These are phyloP conservation scores for Aspergillus latus DNA, from an alignment of 2,329 filamentous ascomycete species.

Conservation along the genomic window DNA sequence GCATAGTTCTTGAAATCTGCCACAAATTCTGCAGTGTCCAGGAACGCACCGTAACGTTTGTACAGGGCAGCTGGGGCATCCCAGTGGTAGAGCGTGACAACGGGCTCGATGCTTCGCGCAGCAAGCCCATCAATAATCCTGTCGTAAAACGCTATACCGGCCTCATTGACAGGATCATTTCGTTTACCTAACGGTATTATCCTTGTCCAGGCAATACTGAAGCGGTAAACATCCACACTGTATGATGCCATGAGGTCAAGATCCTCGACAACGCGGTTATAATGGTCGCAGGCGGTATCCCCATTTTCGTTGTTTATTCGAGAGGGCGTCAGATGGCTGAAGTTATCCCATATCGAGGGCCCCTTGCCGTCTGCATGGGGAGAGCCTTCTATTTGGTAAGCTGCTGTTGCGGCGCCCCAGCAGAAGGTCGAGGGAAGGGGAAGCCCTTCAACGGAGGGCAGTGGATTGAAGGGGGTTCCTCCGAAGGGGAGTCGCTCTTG, in stretches of 20 bases:
- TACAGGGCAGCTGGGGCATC: conserved; percentile 40
- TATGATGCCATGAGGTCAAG: conserved; percentile 29
- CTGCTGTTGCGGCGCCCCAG: conserved; percentile 42
- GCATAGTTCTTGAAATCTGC: conserved; percentile 27
- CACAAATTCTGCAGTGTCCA: conserved; percentile 2
- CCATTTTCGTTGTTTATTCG: conserved; percentile 40
- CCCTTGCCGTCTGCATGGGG: conserved; percentile 37
- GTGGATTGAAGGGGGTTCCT: neutral
- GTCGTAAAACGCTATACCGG: conserved; percentile 47
- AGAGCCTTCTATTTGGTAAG: conserved; percentile 46
- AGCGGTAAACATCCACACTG: conserved; percentile 35
- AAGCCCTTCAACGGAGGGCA: neutral
- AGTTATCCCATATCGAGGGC: conserved; percentile 41
- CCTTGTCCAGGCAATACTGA: conserved; percentile 49
- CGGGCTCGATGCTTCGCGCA: conserved; percentile 41
- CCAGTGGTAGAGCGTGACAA: conserved; percentile 46
- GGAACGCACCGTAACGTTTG: conserved; percentile 36
- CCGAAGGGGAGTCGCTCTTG: neutral
- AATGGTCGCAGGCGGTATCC: conserved; percentile 50
- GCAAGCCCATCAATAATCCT: conserved; percentile 44
- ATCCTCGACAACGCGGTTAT: conserved; percentile 49
- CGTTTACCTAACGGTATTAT: conserved; percentile 48
- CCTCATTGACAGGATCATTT: conserved; percentile 44
- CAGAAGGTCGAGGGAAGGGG: conserved; percentile 26
- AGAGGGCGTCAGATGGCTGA: conserved; percentile 32